Base-by-base conservation (phyloP, 1,139 yeast genomes). In the Scheffersomyces insectosa region DNA sequence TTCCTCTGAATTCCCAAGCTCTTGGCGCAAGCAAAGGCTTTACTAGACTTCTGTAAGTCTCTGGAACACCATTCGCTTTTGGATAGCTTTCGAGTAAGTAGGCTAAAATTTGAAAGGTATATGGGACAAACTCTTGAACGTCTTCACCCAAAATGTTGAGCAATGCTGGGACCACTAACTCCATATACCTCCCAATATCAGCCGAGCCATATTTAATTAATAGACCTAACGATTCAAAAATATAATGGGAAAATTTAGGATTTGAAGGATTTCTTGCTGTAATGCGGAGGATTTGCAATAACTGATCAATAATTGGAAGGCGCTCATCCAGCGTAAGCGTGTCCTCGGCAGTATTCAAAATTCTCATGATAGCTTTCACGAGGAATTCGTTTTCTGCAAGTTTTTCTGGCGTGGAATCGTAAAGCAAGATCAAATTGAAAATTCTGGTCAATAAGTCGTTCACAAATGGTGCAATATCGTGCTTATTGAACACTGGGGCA, bases 321-420 rank as follows among this genome's bases (percentile, higher is more conserved):
- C 76, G 68, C 23, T 58, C 50, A 15, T 66, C 60, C 25, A 20
- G 25, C 25, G 63, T 62, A 13, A 83, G 57, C 1, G 81, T 64
- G 45, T 87, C 89, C 59, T 88, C 95, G 14, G 88, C 76, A 4
- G 91, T 83, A 46, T 84, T 75, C 45, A 93, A 69, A 5, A 91
- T 83, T 56, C 98, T 79, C 91, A 90, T 89, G 4, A 88, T 72
- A 51, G 96, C 82, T 60, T 87, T 89, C 83, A 93, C 86, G 59
- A 93, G 72, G 59, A 88, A 93, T 60, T 95, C 99, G 63, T 95
- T 95, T 61, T 93, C 98, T 0, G 98, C 93, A 47, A 95, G 72
- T 60, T 90, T 91, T 62, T 91, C 97, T 0, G 98, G 97, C 0
- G 90, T 72, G 13, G 52, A 45, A 31, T 79, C 76, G 46, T 80